Percentiles rank a stretch among this genome's conserved stretches.
phyloP scores from a whole-genome alignment of 192 early-diverging fungal genomes.

The Gonapodya sp. region DNA sequence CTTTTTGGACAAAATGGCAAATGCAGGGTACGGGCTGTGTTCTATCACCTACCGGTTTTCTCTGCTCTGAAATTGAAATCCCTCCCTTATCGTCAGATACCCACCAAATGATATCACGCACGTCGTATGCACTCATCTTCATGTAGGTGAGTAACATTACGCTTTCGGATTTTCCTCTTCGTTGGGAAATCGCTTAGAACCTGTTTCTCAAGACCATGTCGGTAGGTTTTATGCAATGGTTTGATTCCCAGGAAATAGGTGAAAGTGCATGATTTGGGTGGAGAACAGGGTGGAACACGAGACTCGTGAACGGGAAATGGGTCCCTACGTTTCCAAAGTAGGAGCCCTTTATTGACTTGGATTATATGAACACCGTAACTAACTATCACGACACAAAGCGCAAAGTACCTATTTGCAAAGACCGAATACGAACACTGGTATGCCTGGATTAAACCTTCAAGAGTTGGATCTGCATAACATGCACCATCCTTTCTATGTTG shows the following conservation, averaged over 20 bases:
- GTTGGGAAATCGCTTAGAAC: too few relatives aligned
- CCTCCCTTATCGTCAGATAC: neutral
- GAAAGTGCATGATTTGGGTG: too few relatives aligned
- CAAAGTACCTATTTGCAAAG: neutral
- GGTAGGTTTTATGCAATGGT: too few relatives aligned
- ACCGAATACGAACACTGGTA: constrained; percentile 2
- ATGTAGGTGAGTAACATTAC: neutral
- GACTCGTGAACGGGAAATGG: constrained; percentile 7
- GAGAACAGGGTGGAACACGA: neutral
- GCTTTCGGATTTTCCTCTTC: too few relatives aligned
- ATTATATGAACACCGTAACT: too few relatives aligned
- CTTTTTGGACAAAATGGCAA: neutral
- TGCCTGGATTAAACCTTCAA: neutral
- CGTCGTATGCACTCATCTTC: constrained; percentile 7
- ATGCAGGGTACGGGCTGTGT: neutral
- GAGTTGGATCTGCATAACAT: neutral
- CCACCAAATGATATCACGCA: neutral
- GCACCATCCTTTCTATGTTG: neutral
- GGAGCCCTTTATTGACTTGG: neutral
- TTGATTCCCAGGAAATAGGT: too few relatives aligned
- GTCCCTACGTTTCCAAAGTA: constrained; percentile 7
- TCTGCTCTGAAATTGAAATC: neutral
- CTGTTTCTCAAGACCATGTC: too few relatives aligned
- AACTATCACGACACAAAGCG: too few relatives aligned
- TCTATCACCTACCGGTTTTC: neutral